Percentiles rank a stretch among this genome's conserved stretches.
These are phyloP conservation scores for Angophora floribunda DNA, from an alignment of 345 rosid species.

Conservation along the genomic window DNA sequence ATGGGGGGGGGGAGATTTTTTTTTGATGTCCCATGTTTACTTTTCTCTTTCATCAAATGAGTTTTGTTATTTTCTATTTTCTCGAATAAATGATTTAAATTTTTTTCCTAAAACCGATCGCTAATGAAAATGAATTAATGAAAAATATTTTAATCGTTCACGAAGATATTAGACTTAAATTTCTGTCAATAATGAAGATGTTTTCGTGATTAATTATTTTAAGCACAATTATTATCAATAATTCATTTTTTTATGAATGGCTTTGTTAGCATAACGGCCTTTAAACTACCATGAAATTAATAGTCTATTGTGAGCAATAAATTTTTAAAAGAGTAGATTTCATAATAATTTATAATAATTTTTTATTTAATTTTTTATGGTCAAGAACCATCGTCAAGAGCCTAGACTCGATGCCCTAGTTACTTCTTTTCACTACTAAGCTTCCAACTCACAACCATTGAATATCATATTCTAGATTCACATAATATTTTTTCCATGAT, in stretches of 20 bases:
- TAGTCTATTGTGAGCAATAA: too few species aligned
- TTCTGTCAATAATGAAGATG: not conserved
- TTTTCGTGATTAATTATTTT: not conserved
- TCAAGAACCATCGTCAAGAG: not conserved
- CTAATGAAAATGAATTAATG: too few species aligned
- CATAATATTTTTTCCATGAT: not conserved
- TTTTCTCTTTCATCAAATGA: not conserved
- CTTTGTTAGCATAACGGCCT: too few species aligned
- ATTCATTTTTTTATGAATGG: too few species aligned
- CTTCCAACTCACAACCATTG: not conserved
- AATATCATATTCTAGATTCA: not conserved
- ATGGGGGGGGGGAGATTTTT: not conserved
- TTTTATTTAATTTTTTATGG: too few species aligned
- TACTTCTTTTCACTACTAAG: not conserved
- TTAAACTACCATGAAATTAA: too few species aligned
- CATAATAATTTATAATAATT: too few species aligned
- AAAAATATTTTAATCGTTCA: too few species aligned
- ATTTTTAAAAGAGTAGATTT: too few species aligned
- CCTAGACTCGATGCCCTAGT: not conserved
- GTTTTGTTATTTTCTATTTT: not conserved
- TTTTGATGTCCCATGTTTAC: not conserved
- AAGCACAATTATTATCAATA: not conserved
- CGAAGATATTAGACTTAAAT: too few species aligned
- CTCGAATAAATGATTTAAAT: too few species aligned
- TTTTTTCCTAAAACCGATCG: fast-evolving